Evolutionary conservation across 352 stramenopile genomes (phyloP), one percentile per base, ranked within the genome.

Genomic region (Plasmopara halstedii): DNA sequence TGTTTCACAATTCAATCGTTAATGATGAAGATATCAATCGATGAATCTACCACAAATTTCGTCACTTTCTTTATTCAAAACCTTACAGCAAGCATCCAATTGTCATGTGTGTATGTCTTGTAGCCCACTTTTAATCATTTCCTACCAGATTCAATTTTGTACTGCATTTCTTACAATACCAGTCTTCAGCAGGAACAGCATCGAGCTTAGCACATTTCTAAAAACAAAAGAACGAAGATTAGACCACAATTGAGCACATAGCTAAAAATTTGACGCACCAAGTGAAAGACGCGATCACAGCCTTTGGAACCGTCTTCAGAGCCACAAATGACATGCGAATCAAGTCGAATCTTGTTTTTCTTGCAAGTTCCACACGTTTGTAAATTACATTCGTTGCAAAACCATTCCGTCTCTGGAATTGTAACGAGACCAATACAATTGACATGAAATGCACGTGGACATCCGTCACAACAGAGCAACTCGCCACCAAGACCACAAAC

Each of bases 391-490:
- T 94, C 80, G 21, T 86, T 71, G 58, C 84, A 95, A 46, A 94
- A 95, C 84, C 84, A 95, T 42, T 92, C 83, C 8, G 76, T 80
- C 0, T 79, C 67, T 2, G 79, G 79, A n/a, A 88, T 63, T 3
- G 55, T 41, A 44, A 75, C 31, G n/a, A 91, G 46, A 4, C 67
- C 62, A 34, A 92, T 78, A 42, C 93, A 98, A 23, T 77, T 72
- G 5, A 77, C 50, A 66, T 98, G 94, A 63, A 96, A 98, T 6
- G 87, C 79, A 33, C 88, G 68, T 2, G 91, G 91, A 48, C 94
- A 98, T 11, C 80, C 84, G 49, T 94, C 85, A 50, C 94, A 98
- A 56, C 81, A 94, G 1, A 96, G 62, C 14, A 97, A 32, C 44
- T 94, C 77, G 2, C 88, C 88, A n/a, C 73, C 74, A 13, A 84